Base-by-base conservation (phyloP, 2,329 filamentous ascomycete species). In the Thielaviopsis euricoi region DNA sequence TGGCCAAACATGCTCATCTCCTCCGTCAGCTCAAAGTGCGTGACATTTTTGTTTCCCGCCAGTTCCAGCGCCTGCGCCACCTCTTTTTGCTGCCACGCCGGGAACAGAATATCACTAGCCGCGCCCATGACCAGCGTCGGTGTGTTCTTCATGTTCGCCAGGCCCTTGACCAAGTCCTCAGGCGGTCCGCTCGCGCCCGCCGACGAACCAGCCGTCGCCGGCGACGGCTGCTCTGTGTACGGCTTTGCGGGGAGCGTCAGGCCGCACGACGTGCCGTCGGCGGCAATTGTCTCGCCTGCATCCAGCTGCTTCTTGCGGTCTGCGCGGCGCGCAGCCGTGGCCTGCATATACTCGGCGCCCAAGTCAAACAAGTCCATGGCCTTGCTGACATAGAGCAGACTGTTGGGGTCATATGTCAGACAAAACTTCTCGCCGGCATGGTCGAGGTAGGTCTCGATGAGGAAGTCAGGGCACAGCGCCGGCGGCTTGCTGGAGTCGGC, bases 401-500 rank as follows among this genome's bases (percentile, higher is more conserved):
- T 95, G 71, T 98, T 98, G 25, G 93, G 83, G 66, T 98, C 93
- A 68, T 97, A 97, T 62, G 93, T 90, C 25, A 98, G 77, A 67
- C 89, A 96, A 75, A 95, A 98, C 71, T 98, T 98, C 74, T 98
- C 93, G 21, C 93, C 93, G 0, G 93, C 93, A 66, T 98, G 93
- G 70, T 98, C 93, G 19, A 98, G 80, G 67, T 98, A 98, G 0
- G 93, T 98, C 72, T 98, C 93, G 63, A 98, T 95, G 23, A 98
- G 76, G 67, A 97, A 98, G 68, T 98, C 93, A 0, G 93, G 90
- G 65, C 93, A 98, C n/a, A 98, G 72, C 0, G 93, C 93, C 0
- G 93, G 93, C 3, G 87, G 89, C 64, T 88, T 89, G 64, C 80
- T 82, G 0, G 88, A 78, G 68, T 98, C 93, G 15, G 93, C 91